Conservation (phyloP, 257 asterid genomes). For the Solanum chilense region DNA sequence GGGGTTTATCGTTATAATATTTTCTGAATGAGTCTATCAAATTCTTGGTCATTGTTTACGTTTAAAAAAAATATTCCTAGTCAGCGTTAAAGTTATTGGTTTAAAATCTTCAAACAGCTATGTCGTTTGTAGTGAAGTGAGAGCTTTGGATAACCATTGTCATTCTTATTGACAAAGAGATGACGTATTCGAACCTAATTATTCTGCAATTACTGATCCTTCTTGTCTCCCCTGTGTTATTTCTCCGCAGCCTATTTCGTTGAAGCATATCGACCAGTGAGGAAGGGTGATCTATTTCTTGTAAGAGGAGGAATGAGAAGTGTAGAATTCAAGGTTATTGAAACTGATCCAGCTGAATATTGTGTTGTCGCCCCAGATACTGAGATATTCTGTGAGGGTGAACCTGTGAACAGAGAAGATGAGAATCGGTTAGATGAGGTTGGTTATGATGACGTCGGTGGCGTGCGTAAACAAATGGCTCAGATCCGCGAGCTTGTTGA, state of each 20-base stretch:
- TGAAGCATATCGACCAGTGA: slow-evolving; percentile 74
- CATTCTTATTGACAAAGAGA: neutral
- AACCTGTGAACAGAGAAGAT: slow-evolving; percentile 68
- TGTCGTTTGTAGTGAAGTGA: neutral
- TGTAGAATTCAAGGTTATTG: slow-evolving; percentile 67
- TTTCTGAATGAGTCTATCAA: neutral
- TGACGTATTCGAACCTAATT: neutral
- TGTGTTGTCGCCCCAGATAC: slow-evolving; percentile 89
- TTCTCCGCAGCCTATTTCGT: slow-evolving; percentile 55
- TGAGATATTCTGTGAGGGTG: slow-evolving; percentile 83
- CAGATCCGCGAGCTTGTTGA: slow-evolving; percentile 84
- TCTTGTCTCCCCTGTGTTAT: neutral
- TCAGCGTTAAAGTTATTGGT: neutral
- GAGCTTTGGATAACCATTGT: neutral
- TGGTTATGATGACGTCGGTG: slow-evolving; percentile 89
- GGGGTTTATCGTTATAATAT: neutral
- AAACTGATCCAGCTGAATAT: slow-evolving; percentile 69
- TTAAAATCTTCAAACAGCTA: neutral
- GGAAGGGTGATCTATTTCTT: slow-evolving; percentile 74
- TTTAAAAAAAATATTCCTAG: neutral
- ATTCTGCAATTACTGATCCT: neutral
- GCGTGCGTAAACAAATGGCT: slow-evolving; percentile 91
- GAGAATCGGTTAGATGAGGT: slow-evolving; percentile 70
- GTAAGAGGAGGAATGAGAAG: slow-evolving; percentile 89
- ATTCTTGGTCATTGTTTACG: neutral